Base-by-base conservation (phyloP, 2,329 filamentous ascomycete genomes). In the Daldinia sp. region DNA sequence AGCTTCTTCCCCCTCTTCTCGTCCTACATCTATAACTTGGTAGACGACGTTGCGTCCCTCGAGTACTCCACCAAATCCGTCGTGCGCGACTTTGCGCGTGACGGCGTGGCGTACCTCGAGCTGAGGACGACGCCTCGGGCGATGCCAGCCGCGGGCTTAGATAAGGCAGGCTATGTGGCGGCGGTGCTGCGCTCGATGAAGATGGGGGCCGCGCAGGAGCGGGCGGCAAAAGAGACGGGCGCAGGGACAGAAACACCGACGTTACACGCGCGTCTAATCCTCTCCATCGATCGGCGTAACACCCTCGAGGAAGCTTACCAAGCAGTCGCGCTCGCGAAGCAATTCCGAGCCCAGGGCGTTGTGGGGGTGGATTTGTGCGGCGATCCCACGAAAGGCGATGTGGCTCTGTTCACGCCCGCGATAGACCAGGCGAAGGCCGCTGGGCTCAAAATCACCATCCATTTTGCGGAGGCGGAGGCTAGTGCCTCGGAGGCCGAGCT, bases 1-100 rank as follows among this genome's bases (percentile, higher is more conserved):
- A 90, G 90, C 37, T 93, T 93, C 83, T 93, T 94, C 72, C 88
- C 88, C 1, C 82, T 93, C 13, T 94, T 94, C 78, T 89, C 88
- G 23, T 88, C 84, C 41, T 93, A 93, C 75, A 94, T 94, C 68
- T 94, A 95, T 78, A 83, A 85, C 61, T 87, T 96, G 32, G 84
- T 90, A 77, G 87, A 86, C 71, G 86, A 90, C 70, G 76, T 82
- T 9, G 76, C 81, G 3, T 86, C 87, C 67, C 78, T 92, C 48
- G 79, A 78, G 37, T 82, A 85, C 69, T 86, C 90, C 23, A 93
- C 91, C 1, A 79, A 77, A 39, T 82, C 85, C 4, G 90, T 94
- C 43, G 81, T 93, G 5, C 63, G 78, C 17, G 84, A 87, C 70
- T 96, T 95, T 71, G 80, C 84, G 51, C 74, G 76, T 23, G 92